phyloP scores from a whole-genome alignment of 2,329 filamentous ascomycete species.

The Ceratocystis alfenasii region DNA sequence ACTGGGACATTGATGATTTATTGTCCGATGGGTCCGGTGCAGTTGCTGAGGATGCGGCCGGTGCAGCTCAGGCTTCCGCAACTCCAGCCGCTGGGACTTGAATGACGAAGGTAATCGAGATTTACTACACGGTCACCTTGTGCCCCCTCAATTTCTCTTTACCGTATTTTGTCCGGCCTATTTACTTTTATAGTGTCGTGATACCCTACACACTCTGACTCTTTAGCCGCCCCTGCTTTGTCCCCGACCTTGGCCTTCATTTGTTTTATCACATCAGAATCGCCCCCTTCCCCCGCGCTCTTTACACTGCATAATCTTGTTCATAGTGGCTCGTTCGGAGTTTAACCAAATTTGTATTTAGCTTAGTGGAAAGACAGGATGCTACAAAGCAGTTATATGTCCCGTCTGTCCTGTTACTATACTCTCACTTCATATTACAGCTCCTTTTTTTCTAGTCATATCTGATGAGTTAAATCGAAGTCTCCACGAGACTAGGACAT shows the following conservation, averaged over 20 bases:
- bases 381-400: background rate
- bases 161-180: background rate
- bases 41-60: conserved; percentile 17
- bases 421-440: too few relatives aligned
- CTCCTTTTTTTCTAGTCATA: too few relatives aligned
- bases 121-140: background rate
- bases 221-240: background rate
- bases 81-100: background rate
- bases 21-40: conserved; percentile 26
- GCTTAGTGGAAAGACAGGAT: background rate
- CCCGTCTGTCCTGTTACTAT: background rate
- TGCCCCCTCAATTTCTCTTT: background rate
- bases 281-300: background rate
- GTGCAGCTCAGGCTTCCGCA: background rate
- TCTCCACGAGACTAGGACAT: background rate
- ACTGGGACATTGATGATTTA: conserved; percentile 41
- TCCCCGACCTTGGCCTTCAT: background rate
- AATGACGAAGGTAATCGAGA: background rate
- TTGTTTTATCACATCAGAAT: background rate
- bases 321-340: background rate
- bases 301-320: background rate
- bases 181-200: background rate
- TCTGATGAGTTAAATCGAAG: too few relatives aligned
- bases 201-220: background rate
- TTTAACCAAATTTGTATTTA: background rate